These are phyloP conservation scores for Cystobasidium ongulense DNA, from an alignment of 768 basidiomycete species.

Conservation along the genomic window DNA sequence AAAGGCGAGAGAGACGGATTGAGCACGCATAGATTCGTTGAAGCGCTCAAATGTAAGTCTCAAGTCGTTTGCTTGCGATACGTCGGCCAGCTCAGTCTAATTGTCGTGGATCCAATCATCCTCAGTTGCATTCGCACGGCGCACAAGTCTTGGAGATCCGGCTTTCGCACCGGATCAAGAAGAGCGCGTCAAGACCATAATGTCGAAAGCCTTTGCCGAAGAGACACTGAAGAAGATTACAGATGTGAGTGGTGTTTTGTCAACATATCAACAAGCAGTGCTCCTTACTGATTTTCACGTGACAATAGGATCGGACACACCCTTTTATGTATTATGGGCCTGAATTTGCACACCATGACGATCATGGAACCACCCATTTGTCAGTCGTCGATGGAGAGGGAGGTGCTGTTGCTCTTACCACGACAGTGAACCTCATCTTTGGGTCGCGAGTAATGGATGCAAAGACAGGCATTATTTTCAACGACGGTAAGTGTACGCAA, in stretches of 20 bases:
- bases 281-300: conserved; percentile 14
- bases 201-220: conserved; percentile 52
- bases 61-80: too few relatives aligned
- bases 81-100: too few relatives aligned
- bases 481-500: conserved; percentile 55
- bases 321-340: conserved; percentile 73
- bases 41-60: conserved; percentile 68
- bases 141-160: conserved; percentile 76
- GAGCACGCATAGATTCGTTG: conserved; percentile 70
- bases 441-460: conserved; percentile 81
- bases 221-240: conserved; percentile 62
- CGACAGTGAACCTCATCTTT: conserved; percentile 82
- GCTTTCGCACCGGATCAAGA: conserved; percentile 48
- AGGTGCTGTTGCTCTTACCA: conserved; percentile 74
- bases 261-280: background rate
- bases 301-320: conserved; percentile 66
- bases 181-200: conserved; percentile 33
- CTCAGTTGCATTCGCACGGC: conserved; percentile 59
- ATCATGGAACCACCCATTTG: conserved; percentile 91
- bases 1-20: conserved; percentile 54
- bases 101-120: background rate
- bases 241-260: conserved; percentile 56
- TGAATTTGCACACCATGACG: conserved; percentile 59
- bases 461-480: conserved; percentile 77
- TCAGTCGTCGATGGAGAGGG: conserved; percentile 73